phyloP scores from a whole-genome alignment of 768 basidiomycete species.

The Gyrodon lividus region DNA sequence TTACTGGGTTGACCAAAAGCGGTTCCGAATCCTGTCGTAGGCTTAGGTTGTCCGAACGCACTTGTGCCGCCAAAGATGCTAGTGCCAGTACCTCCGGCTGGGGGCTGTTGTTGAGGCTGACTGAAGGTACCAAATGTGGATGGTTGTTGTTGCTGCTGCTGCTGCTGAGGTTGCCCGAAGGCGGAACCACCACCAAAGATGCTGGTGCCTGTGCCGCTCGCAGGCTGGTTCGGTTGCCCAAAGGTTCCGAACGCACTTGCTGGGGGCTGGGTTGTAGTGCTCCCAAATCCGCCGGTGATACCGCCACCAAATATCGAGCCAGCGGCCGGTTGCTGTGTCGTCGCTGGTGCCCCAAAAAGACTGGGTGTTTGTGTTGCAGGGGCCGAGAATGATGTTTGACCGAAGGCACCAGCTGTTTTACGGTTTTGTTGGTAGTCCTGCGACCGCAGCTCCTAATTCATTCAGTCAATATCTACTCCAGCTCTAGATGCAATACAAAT shows the following conservation, averaged over 20 bases:
- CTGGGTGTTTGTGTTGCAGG: conserved; percentile 24
- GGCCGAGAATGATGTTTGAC: conserved; percentile 38
- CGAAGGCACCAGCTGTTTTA: conserved; percentile 68
- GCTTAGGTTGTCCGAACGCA: conserved; percentile 33
- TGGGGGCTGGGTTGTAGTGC: conserved; percentile 26
- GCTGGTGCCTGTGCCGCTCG: conserved; percentile 37
- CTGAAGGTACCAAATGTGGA: conserved; percentile 54
- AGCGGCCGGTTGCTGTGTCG: conserved; percentile 29
- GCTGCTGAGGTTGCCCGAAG: conserved; percentile 39
- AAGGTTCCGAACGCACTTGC: conserved; percentile 33
- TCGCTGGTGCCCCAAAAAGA: conserved; percentile 27
- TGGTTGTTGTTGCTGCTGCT: conserved; percentile 33
- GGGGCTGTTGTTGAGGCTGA: conserved; percentile 38
- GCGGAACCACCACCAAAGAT: conserved; percentile 41
- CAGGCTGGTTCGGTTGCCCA: conserved; percentile 37
- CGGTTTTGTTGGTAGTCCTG: conserved; percentile 78
- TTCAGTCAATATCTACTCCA: conserved; percentile 1
- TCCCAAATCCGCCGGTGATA: conserved; percentile 22
- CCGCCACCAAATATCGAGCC: conserved; percentile 32
- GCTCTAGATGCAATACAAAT: conserved; percentile 5
- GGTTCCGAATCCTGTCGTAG: conserved; percentile 29
- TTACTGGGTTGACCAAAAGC: conserved; percentile 28
- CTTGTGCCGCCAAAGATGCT: conserved; percentile 34
- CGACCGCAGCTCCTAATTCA: conserved; percentile 60
- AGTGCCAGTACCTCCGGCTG: conserved; percentile 35